Percentiles rank a stretch among this genome's conserved stretches.
These are phyloP conservation scores for Lycium ferocissimum DNA, from an alignment of 257 asterid genomes.

Conservation along the genomic window DNA sequence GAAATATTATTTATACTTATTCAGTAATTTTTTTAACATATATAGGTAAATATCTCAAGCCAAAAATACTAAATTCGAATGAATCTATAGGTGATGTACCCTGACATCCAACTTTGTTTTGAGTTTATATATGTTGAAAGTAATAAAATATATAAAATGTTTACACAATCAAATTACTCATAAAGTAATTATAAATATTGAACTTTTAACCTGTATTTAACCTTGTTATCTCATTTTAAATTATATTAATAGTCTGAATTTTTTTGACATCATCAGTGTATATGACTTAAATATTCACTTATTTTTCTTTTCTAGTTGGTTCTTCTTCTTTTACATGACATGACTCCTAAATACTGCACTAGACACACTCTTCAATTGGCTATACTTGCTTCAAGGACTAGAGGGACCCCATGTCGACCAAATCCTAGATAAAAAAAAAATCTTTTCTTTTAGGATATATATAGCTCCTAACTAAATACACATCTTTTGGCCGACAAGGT, in stretches of 20 bases:
- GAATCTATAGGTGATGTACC: no score
- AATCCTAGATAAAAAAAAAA: slow-evolving; percentile 40
- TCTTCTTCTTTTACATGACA: slow-evolving; percentile 30
- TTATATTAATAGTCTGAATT: no score
- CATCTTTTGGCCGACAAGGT: slow-evolving; percentile 59
- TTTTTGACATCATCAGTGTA: no score
- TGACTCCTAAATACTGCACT: slow-evolving; percentile 37
- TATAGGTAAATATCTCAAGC: no score
- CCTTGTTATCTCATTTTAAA: no score
- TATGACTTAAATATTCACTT: not conserved
- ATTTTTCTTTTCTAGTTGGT: not conserved
- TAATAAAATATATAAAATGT: not conserved
- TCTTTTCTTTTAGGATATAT: slow-evolving; percentile 27
- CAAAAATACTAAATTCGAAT: no score
- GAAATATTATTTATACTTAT: not conserved
- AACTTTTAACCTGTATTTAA: not conserved
- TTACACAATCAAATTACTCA: not conserved
- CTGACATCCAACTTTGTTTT: not conserved
- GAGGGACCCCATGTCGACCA: slow-evolving; percentile 45
- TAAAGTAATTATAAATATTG: no score
- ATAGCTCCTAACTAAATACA: slow-evolving; percentile 20
- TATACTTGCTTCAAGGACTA: slow-evolving; percentile 22
- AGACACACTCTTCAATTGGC: slow-evolving; percentile 13
- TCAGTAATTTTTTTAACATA: not conserved
- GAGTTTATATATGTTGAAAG: not conserved